These are phyloP conservation scores for Silene uniflora DNA, from an alignment of 148 eudicot species.

Conservation along the genomic window DNA sequence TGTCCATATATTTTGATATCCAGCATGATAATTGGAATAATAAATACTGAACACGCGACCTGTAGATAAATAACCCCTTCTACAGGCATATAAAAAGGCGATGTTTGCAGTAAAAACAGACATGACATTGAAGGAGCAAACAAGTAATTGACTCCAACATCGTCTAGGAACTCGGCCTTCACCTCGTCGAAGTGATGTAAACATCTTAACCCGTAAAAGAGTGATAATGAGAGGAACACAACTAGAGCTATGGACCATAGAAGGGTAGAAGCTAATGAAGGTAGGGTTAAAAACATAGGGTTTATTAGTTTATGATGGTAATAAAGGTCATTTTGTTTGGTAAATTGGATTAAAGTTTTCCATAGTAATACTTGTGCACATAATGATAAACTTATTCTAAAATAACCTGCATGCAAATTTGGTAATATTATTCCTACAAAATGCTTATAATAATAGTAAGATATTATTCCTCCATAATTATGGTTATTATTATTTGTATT, in stretches of 20 bases:
- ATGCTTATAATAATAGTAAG: conserved; percentile 1
- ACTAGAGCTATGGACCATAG: conserved; percentile 42
- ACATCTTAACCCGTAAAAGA: conserved; percentile 35
- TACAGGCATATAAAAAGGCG: conserved; percentile 32
- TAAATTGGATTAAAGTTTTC: conserved; percentile 37
- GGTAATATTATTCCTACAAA: conserved; percentile 13
- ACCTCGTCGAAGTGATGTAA: conserved; percentile 30
- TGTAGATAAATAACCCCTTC: conserved; percentile 3
- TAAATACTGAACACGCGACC: conserved; percentile 26
- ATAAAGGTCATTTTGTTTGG: conserved; percentile 6
- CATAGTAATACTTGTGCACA: conserved; percentile 45
- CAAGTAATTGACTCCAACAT: conserved; percentile 63
- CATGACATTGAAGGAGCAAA: conserved; percentile 69
- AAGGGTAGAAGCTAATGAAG: conserved; percentile 27
- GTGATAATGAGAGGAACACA: conserved; percentile 24
- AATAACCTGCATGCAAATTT: conserved; percentile 55
- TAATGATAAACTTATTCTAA: conserved; percentile 44
- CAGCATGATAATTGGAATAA: conserved; percentile 38
- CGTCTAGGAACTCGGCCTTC: conserved; percentile 52
- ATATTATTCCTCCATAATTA: background rate
- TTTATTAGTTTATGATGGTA: conserved; percentile 1
- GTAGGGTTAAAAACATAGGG: conserved; percentile 19
- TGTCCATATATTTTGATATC: conserved; percentile 63
- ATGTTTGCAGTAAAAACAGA: conserved; percentile 54
- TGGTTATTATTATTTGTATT: background rate